phyloP scores from a whole-genome alignment of 441 rosid species.

The Croton setiger region DNA sequence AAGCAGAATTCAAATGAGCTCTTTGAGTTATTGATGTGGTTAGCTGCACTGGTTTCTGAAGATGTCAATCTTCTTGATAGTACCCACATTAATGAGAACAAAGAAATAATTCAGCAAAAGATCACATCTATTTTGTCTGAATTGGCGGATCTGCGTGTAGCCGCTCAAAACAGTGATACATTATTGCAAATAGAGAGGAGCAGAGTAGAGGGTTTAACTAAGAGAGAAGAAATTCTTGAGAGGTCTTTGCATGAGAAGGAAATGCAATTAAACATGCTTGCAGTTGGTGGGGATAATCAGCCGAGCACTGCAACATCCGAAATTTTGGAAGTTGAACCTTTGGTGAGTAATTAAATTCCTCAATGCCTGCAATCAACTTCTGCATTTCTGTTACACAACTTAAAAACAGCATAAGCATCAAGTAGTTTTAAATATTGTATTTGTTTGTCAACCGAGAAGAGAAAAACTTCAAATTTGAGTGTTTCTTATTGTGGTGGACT shows the following conservation, averaged over 20 bases:
- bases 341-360: slow-evolving; percentile 50
- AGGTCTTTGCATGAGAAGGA: slow-evolving; percentile 68
- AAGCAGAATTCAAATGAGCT: slow-evolving; percentile 62
- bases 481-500: slow-evolving; percentile 21
- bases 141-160: slow-evolving; percentile 47
- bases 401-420: neutral
- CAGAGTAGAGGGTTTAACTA: slow-evolving; percentile 67
- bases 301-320: slow-evolving; percentile 46
- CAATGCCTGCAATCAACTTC: neutral
- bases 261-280: slow-evolving; percentile 56
- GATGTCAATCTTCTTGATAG: slow-evolving; percentile 43
- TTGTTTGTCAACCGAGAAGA: neutral
- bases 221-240: slow-evolving; percentile 62
- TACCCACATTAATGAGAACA: slow-evolving; percentile 42
- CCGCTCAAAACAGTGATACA: slow-evolving; percentile 58
- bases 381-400: neutral
- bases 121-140: slow-evolving; percentile 58
- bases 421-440: neutral
- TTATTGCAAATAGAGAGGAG: slow-evolving; percentile 73
- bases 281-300: slow-evolving; percentile 41
- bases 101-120: slow-evolving; percentile 63
- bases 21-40: slow-evolving; percentile 57
- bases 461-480: slow-evolving; percentile 3
- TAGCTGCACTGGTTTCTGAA: slow-evolving; percentile 49
- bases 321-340: slow-evolving; percentile 82